These are phyloP conservation scores for Pseudisothecium myosuroides DNA, from an alignment of 225 moss, liverwort and hornwort genomes.

Conservation along the genomic window DNA sequence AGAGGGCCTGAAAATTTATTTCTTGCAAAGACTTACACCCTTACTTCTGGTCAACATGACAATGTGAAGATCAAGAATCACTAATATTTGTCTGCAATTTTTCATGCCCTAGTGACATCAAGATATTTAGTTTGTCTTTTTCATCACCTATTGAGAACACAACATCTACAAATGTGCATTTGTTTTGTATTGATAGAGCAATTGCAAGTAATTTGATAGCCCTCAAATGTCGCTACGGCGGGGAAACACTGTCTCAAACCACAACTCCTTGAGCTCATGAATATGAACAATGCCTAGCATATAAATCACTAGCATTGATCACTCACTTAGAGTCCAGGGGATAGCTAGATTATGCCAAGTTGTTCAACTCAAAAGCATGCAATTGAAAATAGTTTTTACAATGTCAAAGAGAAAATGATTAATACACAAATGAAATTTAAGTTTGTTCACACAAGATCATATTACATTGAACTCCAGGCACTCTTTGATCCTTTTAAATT, in stretches of 20 bases:
- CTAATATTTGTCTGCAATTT: neutral
- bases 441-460: no score
- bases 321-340: neutral
- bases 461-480: neutral
- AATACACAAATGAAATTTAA: neutral
- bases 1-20: neutral
- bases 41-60: no score
- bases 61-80: neutral
- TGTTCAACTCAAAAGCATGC: neutral
- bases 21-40: neutral
- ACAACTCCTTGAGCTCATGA: neutral
- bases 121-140: neutral
- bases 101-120: neutral
- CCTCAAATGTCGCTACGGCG: neutral
- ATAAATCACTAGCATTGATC: neutral
- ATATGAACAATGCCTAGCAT: neutral
- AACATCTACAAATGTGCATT: neutral
- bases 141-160: neutral
- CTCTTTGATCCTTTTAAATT: neutral
- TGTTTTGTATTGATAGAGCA: neutral
- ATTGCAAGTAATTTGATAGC: neutral
- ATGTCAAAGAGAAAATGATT: neutral
- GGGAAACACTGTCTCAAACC: neutral
- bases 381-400: neutral
- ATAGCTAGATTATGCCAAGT: neutral